These are phyloP conservation scores for Periglandula ipomoeae DNA, from an alignment of 2,329 filamentous ascomycete species.

Conservation along the genomic window DNA sequence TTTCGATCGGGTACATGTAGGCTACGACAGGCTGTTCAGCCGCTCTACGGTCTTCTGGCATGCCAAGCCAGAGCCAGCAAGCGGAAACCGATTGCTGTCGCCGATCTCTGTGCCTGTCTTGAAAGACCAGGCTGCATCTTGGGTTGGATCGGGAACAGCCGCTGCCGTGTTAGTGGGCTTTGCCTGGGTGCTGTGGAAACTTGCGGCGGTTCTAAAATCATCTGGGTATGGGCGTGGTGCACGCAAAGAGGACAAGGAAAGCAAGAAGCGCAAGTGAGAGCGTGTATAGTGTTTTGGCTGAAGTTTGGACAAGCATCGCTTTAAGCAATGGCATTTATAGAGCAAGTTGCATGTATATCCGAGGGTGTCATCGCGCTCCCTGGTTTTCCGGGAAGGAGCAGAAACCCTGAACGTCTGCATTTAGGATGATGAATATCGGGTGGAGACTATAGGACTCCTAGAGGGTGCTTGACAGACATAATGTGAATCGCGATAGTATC, in stretches of 20 bases:
- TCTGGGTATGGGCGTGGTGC: conserved; percentile 4
- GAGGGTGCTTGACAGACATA: no score
- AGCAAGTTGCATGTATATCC: no score
- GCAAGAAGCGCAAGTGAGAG: conserved; percentile 4
- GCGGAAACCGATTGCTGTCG: conserved; percentile 37
- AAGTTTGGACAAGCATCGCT: conserved; percentile 10
- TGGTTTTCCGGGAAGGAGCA: no score
- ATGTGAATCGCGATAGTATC: no score
- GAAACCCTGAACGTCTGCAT: no score
- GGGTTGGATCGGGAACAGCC: conserved; percentile 47
- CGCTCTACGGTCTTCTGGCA: conserved; percentile 79
- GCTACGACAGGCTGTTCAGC: conserved; percentile 75
- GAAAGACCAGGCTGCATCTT: conserved; percentile 38
- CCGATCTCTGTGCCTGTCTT: conserved; percentile 57
- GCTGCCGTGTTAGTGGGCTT: conserved; percentile 54
- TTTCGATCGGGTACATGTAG: conserved; percentile 77
- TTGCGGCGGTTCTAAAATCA: conserved; percentile 21
- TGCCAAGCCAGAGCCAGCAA: conserved; percentile 41
- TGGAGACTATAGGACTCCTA: no score
- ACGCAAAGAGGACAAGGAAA: neutral
- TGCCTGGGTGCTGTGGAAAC: conserved; percentile 58
- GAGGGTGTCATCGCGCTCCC: no score
- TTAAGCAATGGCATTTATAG: neutral
- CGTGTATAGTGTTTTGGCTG: neutral
- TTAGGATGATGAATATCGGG: no score